A percentile compares a stretch with the other conserved stretches of the same genome.
Conservation (phyloP, 192 early-diverging fungal genomes). For the Paraglomus occultum region DNA sequence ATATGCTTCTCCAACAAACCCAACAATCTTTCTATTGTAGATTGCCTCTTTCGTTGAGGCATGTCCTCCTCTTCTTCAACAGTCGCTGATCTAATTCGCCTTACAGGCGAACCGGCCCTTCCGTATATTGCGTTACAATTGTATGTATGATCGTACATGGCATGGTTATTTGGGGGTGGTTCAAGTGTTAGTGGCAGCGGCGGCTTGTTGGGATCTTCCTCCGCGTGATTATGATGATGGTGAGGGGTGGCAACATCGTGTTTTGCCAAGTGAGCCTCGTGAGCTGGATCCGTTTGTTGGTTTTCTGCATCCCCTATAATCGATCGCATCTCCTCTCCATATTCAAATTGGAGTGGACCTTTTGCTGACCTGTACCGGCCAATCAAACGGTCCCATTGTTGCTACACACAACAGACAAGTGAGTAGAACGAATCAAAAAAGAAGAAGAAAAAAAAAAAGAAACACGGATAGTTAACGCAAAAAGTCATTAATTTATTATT, state of each 20-base stretch:
- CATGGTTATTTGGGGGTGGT: neutral
- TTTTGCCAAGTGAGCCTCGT: neutral
- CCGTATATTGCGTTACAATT: no score
- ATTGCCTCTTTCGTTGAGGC: neutral
- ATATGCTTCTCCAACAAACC: neutral
- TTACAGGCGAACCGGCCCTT: no score
- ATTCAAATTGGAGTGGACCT: neutral
- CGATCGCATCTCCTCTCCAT: neutral
- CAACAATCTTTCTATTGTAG: neutral
- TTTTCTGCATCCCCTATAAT: neutral
- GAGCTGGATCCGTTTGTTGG: neutral
- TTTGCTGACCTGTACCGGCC: constrained; percentile 5
- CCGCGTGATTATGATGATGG: neutral
- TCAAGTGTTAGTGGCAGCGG: neutral
- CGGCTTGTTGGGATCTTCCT: neutral
- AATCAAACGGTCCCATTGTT: constrained; percentile 14
- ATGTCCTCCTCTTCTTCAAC: neutral
- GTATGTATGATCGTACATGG: no score
- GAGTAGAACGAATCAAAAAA: neutral
- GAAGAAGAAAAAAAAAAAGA: neutral
- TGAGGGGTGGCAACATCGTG: neutral
- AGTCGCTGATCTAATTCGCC: no score
- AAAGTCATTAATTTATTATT: no score
- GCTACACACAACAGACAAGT: neutral
- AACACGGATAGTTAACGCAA: no score